Evolutionary conservation across 257 asterid genomes (phyloP).

Genomic region (Striga asiatica): DNA sequence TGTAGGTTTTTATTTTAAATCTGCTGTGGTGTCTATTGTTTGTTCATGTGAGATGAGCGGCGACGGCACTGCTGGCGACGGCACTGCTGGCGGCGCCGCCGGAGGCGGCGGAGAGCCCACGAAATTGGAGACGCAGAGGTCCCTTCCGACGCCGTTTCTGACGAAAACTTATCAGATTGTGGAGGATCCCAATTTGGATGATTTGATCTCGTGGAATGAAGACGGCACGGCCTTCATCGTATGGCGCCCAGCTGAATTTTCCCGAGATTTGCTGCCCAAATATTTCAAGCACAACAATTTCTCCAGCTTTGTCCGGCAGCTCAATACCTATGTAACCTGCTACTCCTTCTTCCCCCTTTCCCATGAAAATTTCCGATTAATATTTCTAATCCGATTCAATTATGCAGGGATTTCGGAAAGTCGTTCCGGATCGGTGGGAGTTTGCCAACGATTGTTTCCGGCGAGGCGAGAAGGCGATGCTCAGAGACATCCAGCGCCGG

Average conservation of each 20-base stretch:
- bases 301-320: slow-evolving; percentile 88
- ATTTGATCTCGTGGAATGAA: slow-evolving; percentile 83
- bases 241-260: slow-evolving; percentile 85
- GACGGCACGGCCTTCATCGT: slow-evolving; percentile 76
- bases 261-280: slow-evolving; percentile 72
- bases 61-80: no score
- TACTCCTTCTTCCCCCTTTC: not conserved
- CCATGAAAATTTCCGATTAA: no score
- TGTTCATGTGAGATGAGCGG: slow-evolving; percentile 23
- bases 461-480: slow-evolving; percentile 49
- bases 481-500: slow-evolving; percentile 70
- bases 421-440: slow-evolving; percentile 90
- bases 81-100: slow-evolving; percentile 21
- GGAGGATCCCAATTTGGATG: slow-evolving; percentile 55
- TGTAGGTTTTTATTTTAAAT: slow-evolving; percentile 3
- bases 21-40: not conserved
- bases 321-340: slow-evolving; percentile 59
- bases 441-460: slow-evolving; percentile 62
- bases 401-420: slow-evolving; percentile 73
- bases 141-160: slow-evolving; percentile 73
- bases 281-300: slow-evolving; percentile 87
- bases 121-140: slow-evolving; percentile 42
- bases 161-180: slow-evolving; percentile 74
- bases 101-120: slow-evolving; percentile 21
- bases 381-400: not conserved